phyloP scores from a whole-genome alignment of 1,284 basidiomycete genomes.

The Irpex sp. region DNA sequence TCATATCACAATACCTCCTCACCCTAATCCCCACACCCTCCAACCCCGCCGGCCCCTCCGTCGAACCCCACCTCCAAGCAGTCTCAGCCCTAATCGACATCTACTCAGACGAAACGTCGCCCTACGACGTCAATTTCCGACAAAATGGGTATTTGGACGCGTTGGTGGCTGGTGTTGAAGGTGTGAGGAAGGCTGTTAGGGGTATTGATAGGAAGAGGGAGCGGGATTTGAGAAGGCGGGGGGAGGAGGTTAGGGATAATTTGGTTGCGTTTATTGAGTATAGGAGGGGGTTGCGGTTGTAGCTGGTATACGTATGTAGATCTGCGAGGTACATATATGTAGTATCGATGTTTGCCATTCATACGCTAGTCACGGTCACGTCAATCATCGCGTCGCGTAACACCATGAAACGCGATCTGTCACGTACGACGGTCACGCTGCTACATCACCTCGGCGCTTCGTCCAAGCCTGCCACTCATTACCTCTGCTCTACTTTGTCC shows the following conservation, averaged over 20 bases:
- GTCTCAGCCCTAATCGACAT: slow-evolving; percentile 89
- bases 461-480: neutral
- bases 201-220: slow-evolving; percentile 34
- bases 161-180: slow-evolving; percentile 38
- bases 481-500: too few relatives aligned
- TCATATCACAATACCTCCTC: slow-evolving; percentile 65
- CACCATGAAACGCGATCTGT: neutral
- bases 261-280: slow-evolving; percentile 88
- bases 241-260: slow-evolving; percentile 78
- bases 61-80: slow-evolving; percentile 77
- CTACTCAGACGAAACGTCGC: slow-evolving; percentile 84
- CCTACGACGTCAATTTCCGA: slow-evolving; percentile 82
- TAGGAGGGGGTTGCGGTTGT: slow-evolving; percentile 53
- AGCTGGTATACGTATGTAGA: slow-evolving; percentile 1
- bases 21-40: slow-evolving; percentile 42
- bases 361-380: neutral
- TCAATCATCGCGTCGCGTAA: neutral
- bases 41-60: slow-evolving; percentile 34
- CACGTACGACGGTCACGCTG: neutral
- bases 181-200: slow-evolving; percentile 42
- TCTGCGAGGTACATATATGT: neutral
- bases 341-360: neutral
- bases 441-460: neutral
- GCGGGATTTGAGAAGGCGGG: slow-evolving; percentile 44
- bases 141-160: slow-evolving; percentile 34